Base-by-base conservation (phyloP, 176 grass and related monocot genomes). In the Elaeis guineensis region DNA sequence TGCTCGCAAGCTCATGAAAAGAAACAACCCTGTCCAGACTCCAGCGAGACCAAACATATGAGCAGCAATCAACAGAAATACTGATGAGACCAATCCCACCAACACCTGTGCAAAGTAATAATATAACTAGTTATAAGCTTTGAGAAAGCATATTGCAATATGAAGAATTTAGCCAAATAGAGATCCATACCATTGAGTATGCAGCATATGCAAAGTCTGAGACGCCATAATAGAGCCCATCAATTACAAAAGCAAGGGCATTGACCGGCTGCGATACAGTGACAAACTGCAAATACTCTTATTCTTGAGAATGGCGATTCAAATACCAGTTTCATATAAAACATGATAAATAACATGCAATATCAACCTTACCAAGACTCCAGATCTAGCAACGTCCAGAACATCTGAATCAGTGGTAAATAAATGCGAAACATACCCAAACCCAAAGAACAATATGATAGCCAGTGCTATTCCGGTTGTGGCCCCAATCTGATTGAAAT, bases 191-290 rank as follows among this genome's bases (percentile, higher is more conserved):
- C 75, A 61, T 88, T 7, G 91, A 96, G 63, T 96, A 90, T 58
- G 91, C 91, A 21, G 91, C 91, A 59, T 82, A 90, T 7, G 78
- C 72, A 28, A 96, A 96, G 57, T 96, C 91, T 58, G 75, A 96
- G 68, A 96, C 83, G 62, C 86, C 91, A 49, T 90, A 95, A 64
- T 95, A 90, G 21, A 95, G 86, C 18, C 86, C 90, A 61, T 95
- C 90, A 0, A 62, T 67, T 51, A 95, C 90, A 71, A 95, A 96
- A 59, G 91, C 91, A 71, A 90, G 71, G 61, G 83, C 86, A 82
- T 96, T 96, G 21, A 82, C 68, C 0, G 86, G 86, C 65, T 96
- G 92, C 52, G 92, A 90, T 82, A 96, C 21, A 22, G 83, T 57
- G 52, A 96, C 86, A 73, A 96, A 95, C 91, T 95, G 91, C 77